phyloP scores from a whole-genome alignment of 176 grass and related monocot species.

The Rhipidocladum racemiflorum region DNA sequence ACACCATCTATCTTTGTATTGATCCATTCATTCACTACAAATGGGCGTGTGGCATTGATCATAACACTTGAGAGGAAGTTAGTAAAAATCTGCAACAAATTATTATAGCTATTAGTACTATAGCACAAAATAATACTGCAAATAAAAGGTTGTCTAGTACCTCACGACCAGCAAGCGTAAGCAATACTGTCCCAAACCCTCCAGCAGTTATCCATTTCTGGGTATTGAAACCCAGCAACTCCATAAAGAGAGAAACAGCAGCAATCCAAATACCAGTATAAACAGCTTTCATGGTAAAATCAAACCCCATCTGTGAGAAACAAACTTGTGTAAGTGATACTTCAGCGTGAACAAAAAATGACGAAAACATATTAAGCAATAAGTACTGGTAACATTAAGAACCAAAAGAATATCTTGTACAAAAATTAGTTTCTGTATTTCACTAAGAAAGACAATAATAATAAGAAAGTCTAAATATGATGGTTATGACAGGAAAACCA shows the following conservation, averaged over 20 bases:
- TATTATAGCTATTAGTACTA: constrained; percentile 16
- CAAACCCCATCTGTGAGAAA: constrained; percentile 82
- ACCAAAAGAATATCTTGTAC: background rate
- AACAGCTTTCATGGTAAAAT: constrained; percentile 82
- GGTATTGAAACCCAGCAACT: constrained; percentile 95
- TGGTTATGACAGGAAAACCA: background rate
- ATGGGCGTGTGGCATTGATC: constrained; percentile 95
- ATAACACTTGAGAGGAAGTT: constrained; percentile 98
- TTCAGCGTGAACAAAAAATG: background rate
- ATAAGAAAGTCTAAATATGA: background rate
- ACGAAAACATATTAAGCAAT: background rate
- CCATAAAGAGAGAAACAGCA: constrained; percentile 87
- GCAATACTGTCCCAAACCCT: constrained; percentile 94
- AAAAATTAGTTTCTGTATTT: constrained; percentile 10
- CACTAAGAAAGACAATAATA: background rate
- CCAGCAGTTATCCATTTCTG: constrained; percentile 95
- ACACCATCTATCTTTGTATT: constrained; percentile 89
- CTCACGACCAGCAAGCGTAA: constrained; percentile 96
- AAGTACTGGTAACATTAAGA: background rate
- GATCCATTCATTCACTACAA: constrained; percentile 95
- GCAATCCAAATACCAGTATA: constrained; percentile 95
- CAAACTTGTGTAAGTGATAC: constrained; percentile 33
- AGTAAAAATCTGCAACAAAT: constrained; percentile 74
- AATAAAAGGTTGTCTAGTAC: constrained; percentile 42
- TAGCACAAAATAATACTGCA: constrained; percentile 6